Base-by-base conservation (phyloP, 106 monocot genomes). In the Dendrobium chrysotoxum region DNA sequence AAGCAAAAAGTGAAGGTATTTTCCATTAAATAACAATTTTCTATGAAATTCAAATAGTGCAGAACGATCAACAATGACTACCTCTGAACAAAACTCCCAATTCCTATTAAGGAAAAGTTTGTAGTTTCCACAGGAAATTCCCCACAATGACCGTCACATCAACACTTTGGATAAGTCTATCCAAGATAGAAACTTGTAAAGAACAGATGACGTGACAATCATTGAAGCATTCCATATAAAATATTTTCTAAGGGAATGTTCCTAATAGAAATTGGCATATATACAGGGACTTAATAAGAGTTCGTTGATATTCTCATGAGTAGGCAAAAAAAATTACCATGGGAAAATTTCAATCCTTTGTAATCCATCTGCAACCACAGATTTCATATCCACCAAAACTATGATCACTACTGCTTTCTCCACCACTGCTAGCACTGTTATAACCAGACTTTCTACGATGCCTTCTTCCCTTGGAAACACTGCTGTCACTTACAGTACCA, bases 341-440 rank as follows among this genome's bases (percentile, higher is more conserved):
- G 70, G 0, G 31, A 70, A 76, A 23, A 77, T 23, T 35, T 91
- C 65, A 93, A 26, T 94, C 88, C 80, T 84, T 94, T 7, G 84
- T 89, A 31, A 89, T 57, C 92, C 97, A 97, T 21, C 97, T 88
- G 25, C 35, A 78, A 0, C 97, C 94, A 25, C 84, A 79, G 61
- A 94, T 88, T 77, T 92, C 87, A 77, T 78, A 94, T 15, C 84
- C 79, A 11, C 94, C 83, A 30, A 53, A 74, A 54, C 91, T 81
- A 28, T 89, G 90, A 80, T 92, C 94, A 26, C 94, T 94, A 47
- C 85, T 89, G 65, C 85, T 91, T 79, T 98, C 97, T 77, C 96
- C 93, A 15, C 92, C 88, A 78, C 92, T 94, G 70, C 85, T 94
- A 21, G 91, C 94, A 67, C 92, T 91, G 4, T 64, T 82, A 54